Percentiles rank a stretch among this genome's conserved stretches.
phyloP scores from a whole-genome alignment of 179 eudicot species.

The Carnegiea gigantea region DNA sequence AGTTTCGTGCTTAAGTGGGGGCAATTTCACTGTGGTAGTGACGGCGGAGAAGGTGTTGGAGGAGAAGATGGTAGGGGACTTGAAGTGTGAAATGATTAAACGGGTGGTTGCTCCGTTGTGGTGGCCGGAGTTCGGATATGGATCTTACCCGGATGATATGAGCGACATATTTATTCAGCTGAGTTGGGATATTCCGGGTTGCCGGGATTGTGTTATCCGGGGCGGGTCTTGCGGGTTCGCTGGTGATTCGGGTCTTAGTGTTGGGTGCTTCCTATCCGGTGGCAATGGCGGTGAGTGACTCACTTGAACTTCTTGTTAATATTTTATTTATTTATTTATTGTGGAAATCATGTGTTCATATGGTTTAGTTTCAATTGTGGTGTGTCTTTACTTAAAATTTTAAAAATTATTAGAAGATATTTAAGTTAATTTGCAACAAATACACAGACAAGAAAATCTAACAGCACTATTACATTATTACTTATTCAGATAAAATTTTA shows the following conservation, averaged over 20 bases:
- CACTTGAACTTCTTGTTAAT: neutral
- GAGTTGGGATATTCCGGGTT: conserved; percentile 40
- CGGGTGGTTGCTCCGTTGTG: conserved; percentile 25
- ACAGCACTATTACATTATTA: too few species aligned
- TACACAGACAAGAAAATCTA: too few species aligned
- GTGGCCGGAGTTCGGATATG: conserved; percentile 26
- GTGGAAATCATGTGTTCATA: too few species aligned
- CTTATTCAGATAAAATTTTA: too few species aligned
- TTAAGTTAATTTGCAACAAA: too few species aligned
- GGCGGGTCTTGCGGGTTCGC: conserved; percentile 45
- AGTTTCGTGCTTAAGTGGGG: conserved; percentile 41
- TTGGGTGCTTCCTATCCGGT: conserved; percentile 35
- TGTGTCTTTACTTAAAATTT: too few species aligned
- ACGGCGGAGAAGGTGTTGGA: conserved; percentile 14
- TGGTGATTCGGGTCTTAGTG: conserved; percentile 25
- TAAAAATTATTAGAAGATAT: too few species aligned
- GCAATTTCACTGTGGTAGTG: conserved; percentile 35
- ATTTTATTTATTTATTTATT: too few species aligned
- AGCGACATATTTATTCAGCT: conserved; percentile 33
- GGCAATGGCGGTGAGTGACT: conserved; percentile 14
- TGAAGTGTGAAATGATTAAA: conserved; percentile 25
- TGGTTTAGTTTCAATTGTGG: too few species aligned
- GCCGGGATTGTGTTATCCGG: conserved; percentile 30
- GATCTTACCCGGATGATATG: conserved; percentile 24
- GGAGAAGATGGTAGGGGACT: conserved; percentile 12